Conservation (phyloP, 2,329 filamentous ascomycete genomes). For the Exserohilum turcica region DNA sequence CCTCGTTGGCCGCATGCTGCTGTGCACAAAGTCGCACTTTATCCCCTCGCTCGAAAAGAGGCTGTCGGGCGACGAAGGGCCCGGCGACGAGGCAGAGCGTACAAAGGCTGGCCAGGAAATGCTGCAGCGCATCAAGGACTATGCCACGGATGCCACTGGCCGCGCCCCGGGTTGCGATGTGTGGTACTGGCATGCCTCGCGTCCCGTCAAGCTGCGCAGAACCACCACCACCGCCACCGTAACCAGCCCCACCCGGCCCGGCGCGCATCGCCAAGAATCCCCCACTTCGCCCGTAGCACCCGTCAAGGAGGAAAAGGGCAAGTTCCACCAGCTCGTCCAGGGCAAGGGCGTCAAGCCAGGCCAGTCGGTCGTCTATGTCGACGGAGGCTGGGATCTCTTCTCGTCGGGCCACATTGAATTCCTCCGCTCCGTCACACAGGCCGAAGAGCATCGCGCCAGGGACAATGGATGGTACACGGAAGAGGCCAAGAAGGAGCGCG, state of each 20-base stretch:
- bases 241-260: constrained; percentile 22
- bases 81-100: constrained; percentile 70
- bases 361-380: constrained; percentile 90
- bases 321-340: constrained; percentile 70
- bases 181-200: constrained; percentile 75
- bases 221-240: constrained; percentile 37
- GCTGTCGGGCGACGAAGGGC: constrained; percentile 73
- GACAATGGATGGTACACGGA: constrained; percentile 75
- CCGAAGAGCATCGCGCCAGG: constrained; percentile 72
- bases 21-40: constrained; percentile 94
- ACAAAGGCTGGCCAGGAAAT: constrained; percentile 69
- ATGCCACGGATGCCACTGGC: constrained; percentile 85
- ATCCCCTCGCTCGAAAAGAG: constrained; percentile 76
- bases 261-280: constrained; percentile 40
- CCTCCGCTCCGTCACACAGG: constrained; percentile 73
- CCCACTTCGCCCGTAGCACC: constrained; percentile 44
- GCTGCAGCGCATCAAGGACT: constrained; percentile 77
- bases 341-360: constrained; percentile 75
- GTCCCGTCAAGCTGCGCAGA: constrained; percentile 46
- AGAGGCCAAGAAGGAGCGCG: constrained; percentile 66
- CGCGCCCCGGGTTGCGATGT: constrained; percentile 79
- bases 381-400: constrained; percentile 96
- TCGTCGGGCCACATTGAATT: constrained; percentile 98
- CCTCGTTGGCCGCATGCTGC: constrained; percentile 94
- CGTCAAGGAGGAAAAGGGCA: constrained; percentile 63